Percentiles rank a stretch among this genome's conserved stretches.
phyloP scores from a whole-genome alignment of 768 basidiomycete genomes.

The Cystobasidium onofrii region DNA sequence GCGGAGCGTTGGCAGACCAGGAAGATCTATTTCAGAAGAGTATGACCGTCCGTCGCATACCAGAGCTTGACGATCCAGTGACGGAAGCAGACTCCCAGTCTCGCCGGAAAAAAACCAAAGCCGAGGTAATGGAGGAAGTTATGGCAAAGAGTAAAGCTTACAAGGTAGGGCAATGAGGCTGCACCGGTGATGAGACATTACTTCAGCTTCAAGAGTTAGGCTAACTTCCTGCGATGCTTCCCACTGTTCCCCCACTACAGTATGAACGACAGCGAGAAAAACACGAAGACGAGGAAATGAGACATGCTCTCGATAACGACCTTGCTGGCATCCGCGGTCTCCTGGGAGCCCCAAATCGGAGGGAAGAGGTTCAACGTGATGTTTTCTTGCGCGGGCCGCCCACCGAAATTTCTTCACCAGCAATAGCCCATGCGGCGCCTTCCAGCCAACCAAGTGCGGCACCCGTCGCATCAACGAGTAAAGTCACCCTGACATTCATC shows the following conservation, averaged over 20 bases:
- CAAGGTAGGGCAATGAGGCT: no score
- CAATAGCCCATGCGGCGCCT: not conserved
- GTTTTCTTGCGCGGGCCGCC: not conserved
- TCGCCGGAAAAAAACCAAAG: conserved; percentile 77
- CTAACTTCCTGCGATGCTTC: no score
- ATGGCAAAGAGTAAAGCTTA: conserved; percentile 94
- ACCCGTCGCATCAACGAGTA: not conserved
- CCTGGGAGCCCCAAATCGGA: conserved; percentile 28
- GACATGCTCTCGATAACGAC: conserved; percentile 79
- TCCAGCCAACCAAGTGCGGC: not conserved
- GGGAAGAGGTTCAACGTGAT: not conserved
- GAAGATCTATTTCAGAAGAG: conserved; percentile 54
- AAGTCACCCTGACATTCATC: conserved; percentile 32
- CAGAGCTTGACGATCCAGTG: conserved; percentile 50
- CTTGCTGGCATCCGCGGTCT: conserved; percentile 71
- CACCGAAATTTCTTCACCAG: not conserved
- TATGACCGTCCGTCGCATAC: conserved; percentile 56
- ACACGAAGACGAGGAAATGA: conserved; percentile 73
- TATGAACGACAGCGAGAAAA: conserved; percentile 77
- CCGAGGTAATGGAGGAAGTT: conserved; percentile 95
- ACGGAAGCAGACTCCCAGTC: not conserved
- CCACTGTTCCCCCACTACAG: conserved; percentile 54
- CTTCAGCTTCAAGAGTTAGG: no score
- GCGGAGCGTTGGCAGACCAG: conserved; percentile 30
- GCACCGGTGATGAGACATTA: no score